These are phyloP conservation scores for Kodamaea derodonti DNA, from an alignment of 1,139 yeast species.

Conservation along the genomic window DNA sequence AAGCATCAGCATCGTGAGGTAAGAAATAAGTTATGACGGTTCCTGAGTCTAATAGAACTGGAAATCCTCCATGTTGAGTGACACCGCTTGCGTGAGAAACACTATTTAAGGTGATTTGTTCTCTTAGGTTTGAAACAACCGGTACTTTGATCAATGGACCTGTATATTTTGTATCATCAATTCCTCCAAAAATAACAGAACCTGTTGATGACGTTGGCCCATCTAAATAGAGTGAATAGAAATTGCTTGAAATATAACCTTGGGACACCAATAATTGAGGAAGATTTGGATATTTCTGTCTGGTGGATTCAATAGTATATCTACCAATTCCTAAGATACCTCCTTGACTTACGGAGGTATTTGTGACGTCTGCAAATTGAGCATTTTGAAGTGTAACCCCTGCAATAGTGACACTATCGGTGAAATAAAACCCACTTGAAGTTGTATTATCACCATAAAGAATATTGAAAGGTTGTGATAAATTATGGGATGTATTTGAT, in stretches of 20 bases:
- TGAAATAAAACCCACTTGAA: constrained; percentile 15
- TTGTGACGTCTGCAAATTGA: constrained; percentile 19
- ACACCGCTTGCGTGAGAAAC: constrained; percentile 3
- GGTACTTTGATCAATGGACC: constrained; percentile 13
- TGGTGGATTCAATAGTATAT: constrained; percentile 9
- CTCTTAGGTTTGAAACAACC: constrained; percentile 8
- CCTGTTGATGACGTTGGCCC: constrained; percentile 12
- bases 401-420: constrained; percentile 13
- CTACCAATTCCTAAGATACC: constrained; percentile 18
- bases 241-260: constrained; percentile 16
- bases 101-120: constrained; percentile 3
- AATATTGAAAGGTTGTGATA: too few species aligned
- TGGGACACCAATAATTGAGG: constrained; percentile 16
- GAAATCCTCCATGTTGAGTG: background rate
- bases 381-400: constrained; percentile 12
- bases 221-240: constrained; percentile 20
- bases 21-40: constrained; percentile 55
- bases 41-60: constrained; percentile 63
- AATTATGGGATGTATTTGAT: too few species aligned
- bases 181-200: constrained; percentile 18
- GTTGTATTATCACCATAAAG: too few species aligned
- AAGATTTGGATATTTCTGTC: constrained; percentile 14
- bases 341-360: constrained; percentile 11
- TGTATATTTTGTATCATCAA: constrained; percentile 15
- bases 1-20: constrained; percentile 25